Evolutionary conservation across 805 yeast species (phyloP).

Genomic region (Nakazawaea molendinolei): DNA sequence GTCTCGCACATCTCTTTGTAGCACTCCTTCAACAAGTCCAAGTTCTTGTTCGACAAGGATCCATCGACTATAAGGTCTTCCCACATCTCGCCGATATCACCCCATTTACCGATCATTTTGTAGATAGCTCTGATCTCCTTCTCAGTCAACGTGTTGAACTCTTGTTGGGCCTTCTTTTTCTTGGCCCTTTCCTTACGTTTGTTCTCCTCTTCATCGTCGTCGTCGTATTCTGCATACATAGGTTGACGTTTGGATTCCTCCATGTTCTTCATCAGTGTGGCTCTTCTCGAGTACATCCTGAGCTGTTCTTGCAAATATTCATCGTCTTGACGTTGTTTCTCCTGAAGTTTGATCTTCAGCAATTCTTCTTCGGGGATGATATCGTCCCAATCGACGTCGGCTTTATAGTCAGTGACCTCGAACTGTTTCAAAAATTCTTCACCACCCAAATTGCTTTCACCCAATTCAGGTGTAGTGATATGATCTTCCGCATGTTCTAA

Average conservation of each 20-base stretch:
- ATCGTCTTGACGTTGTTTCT: slow-evolving; percentile 79
- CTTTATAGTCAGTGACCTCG: slow-evolving; percentile 97
- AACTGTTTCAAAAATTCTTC: slow-evolving; percentile 96
- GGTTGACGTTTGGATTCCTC: slow-evolving; percentile 25
- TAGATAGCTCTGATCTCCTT: slow-evolving; percentile 83
- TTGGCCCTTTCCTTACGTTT: slow-evolving; percentile 32
- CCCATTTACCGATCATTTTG: slow-evolving; percentile 72
- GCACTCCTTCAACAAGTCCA: slow-evolving; percentile 67
- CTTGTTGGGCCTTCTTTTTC: slow-evolving; percentile 31
- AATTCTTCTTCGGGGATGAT: slow-evolving; percentile 95
- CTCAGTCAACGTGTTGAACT: slow-evolving; percentile 59
- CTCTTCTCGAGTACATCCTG: slow-evolving; percentile 77
- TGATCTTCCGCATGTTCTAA: slow-evolving; percentile 97
- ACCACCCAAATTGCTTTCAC: slow-evolving; percentile 97
- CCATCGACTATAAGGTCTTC: slow-evolving; percentile 88
- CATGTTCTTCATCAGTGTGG: slow-evolving; percentile 62
- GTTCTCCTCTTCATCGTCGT: slow-evolving; percentile 31
- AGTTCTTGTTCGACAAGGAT: slow-evolving; percentile 75
- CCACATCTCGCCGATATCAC: slow-evolving; percentile 72
- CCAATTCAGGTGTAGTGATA: slow-evolving; percentile 90
- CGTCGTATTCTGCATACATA: slow-evolving; percentile 34
- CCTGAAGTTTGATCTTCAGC: slow-evolving; percentile 83
- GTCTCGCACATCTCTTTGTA: slow-evolving; percentile 64
- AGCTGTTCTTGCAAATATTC: slow-evolving; percentile 83
- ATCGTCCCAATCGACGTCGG: slow-evolving; percentile 98